Evolutionary conservation across 2,329 filamentous ascomycete genomes (phyloP).

Genomic region (Aspergillus transmontanensis): DNA sequence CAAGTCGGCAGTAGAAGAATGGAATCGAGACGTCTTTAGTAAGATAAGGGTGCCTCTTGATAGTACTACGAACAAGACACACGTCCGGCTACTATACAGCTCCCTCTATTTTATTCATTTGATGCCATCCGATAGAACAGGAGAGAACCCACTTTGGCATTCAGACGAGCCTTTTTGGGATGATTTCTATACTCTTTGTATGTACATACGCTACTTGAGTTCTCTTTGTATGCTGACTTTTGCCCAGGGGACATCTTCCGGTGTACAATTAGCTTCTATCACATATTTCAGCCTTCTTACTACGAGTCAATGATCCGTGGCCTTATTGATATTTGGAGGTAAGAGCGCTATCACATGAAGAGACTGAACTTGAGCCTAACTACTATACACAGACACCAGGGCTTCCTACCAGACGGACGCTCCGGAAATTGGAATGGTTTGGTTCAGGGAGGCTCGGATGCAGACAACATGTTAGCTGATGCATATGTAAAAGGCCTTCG

Average conservation of each 20-base stretch:
- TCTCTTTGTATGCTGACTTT: slow-evolving; percentile 13
- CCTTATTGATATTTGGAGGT: slow-evolving; percentile 68
- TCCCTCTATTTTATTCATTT: slow-evolving; percentile 65
- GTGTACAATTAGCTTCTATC: slow-evolving; percentile 66
- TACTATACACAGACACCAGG: slow-evolving; percentile 40
- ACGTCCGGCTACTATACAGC: slow-evolving; percentile 34
- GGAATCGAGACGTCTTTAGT: slow-evolving; percentile 59
- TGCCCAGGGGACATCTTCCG: slow-evolving; percentile 62
- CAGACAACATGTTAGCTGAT: slow-evolving; percentile 72
- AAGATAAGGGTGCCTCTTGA: slow-evolving; percentile 44
- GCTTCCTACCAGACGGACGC: slow-evolving; percentile 66
- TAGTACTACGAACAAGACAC: slow-evolving; percentile 32
- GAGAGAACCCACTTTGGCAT: slow-evolving; percentile 69
- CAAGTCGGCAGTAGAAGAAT: slow-evolving; percentile 56
- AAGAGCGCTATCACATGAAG: slow-evolving; percentile 33
- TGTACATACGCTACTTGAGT: slow-evolving; percentile 29
- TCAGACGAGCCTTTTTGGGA: slow-evolving; percentile 70
- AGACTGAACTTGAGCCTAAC: background rate
- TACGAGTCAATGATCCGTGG: slow-evolving; percentile 69
- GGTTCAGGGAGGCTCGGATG: slow-evolving; percentile 68
- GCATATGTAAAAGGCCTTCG: slow-evolving; percentile 70
- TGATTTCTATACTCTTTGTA: slow-evolving; percentile 63
- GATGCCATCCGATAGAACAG: slow-evolving; percentile 69
- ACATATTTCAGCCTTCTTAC: slow-evolving; percentile 63
- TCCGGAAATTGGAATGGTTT: slow-evolving; percentile 68